Base-by-base conservation (phyloP, 2,329 filamentous ascomycete genomes). In the Neonectria neomacrospora region DNA sequence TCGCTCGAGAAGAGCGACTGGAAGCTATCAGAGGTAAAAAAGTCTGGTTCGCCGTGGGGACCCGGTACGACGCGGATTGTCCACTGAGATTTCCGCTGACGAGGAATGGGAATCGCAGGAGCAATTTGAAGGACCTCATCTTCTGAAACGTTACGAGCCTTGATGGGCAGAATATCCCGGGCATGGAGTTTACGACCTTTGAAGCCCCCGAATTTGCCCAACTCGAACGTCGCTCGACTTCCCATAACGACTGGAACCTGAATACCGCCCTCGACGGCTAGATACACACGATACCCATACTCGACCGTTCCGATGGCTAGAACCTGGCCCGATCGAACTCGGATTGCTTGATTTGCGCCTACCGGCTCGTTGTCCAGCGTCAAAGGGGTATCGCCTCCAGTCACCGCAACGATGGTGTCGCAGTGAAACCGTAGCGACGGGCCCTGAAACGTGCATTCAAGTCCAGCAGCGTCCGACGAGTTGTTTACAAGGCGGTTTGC, bases 401-500 rank as follows among this genome's bases (percentile, higher is more conserved):
- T 70, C 1, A 80, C 63, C 1, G 78, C 75, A 23, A 81, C 63
- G 1, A 77, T 42, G 12, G 73, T 63, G 34, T 72, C 67, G 37
- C 69, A 71, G 58, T 79, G 74, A 22, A 81, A 81, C 2, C 64
- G 67, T 12, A 81, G 60, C 5, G 70, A 67, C 0, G 79, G 80
- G 0, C 79, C 79, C 1, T 71, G 62, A 0, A 77, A 50, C 2
- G 77, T 79, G 30, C 75, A 75, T 50, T 82, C 79, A 0, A 81
- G 67, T 1, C 72, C 76, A 11, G 78, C 74, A 0, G 69, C 70
- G 2, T 69, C 66, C 1, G 61, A 8, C 0, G 68, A 8, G 41
- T 81, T 81, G 1, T 65, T 72, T 0, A 80, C 78, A 0, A 80
- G 66, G 4, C 72, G 60, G 44, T 81, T 81, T 1, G 76, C 78